A percentile compares a stretch with the other conserved stretches of the same genome.
Conservation (phyloP, 2,329 filamentous ascomycete genomes). For the Hymenoscyphus salicellus region DNA sequence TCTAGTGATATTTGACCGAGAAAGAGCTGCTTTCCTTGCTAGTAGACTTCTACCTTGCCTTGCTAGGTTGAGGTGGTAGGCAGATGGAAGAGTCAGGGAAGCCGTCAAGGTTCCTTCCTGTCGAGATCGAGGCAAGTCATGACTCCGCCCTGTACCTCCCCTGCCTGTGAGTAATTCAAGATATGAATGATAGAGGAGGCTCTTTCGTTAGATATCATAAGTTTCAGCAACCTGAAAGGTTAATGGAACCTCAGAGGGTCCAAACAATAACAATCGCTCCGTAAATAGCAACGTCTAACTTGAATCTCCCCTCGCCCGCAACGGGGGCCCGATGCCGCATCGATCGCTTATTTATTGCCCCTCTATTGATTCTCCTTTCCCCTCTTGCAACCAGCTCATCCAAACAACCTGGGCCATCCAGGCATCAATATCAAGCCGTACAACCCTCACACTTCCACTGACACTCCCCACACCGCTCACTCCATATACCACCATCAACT, state of each 20-base stretch:
- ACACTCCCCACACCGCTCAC: no score
- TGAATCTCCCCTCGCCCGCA: neutral
- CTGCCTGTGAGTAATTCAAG: neutral
- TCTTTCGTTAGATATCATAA: neutral
- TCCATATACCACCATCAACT: no score
- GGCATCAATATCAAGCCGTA: neutral
- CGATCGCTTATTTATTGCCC: neutral
- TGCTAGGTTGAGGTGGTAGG: no score
- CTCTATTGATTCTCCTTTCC: neutral
- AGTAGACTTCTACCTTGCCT: neutral
- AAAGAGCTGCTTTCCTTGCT: no score
- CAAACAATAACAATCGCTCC: no score
- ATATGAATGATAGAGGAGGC: neutral
- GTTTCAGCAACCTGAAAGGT: neutral
- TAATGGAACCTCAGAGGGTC: no score
- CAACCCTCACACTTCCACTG: neutral
- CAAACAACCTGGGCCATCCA: no score
- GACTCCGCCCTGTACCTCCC: neutral
- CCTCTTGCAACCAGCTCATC: no score
- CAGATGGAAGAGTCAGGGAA: no score
- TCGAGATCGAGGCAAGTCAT: neutral
- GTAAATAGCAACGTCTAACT: neutral
- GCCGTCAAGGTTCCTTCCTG: neutral
- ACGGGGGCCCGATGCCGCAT: neutral
- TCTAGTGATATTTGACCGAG: no score